A percentile compares a stretch with the other conserved stretches of the same genome.
These are phyloP conservation scores for Stephanodiscus triporus DNA, from an alignment of 108 stramenopile species.

Conservation along the genomic window DNA sequence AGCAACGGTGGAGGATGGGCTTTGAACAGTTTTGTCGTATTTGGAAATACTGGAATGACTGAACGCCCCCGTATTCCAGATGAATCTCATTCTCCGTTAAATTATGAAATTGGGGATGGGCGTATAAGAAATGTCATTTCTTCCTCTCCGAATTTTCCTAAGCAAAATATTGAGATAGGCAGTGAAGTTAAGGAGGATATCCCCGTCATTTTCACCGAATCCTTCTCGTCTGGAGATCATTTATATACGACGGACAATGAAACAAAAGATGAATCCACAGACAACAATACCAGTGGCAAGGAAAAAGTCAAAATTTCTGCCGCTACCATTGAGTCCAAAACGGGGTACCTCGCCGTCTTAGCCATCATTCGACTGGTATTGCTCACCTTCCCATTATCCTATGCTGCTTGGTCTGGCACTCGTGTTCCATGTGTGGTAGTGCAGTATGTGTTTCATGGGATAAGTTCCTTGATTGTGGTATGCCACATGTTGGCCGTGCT, in stretches of 20 bases:
- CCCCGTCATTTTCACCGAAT: no score
- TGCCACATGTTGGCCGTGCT: conserved; percentile 64
- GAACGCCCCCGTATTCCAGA: neutral
- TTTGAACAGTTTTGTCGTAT: neutral
- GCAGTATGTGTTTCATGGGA: conserved; percentile 64
- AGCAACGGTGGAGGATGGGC: conserved; percentile 11
- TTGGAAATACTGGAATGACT: neutral
- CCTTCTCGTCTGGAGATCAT: no score
- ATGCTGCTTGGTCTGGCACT: conserved; percentile 78
- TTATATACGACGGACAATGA: neutral
- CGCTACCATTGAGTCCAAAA: conserved; percentile 23
- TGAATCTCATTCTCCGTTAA: neutral
- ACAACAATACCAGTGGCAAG: neutral
- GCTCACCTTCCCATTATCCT: conserved; percentile 70
- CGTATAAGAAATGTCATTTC: conserved; percentile 4
- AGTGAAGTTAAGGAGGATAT: neutral
- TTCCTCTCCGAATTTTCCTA: conserved; percentile 1
- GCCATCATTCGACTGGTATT: conserved; percentile 62
- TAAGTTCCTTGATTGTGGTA: conserved; percentile 53
- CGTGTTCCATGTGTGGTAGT: conserved; percentile 58
- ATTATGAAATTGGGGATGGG: neutral
- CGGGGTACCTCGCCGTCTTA: conserved; percentile 57
- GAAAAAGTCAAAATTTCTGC: conserved; percentile 21
- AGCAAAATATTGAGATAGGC: conserved; percentile 2
- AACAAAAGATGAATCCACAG: neutral